Conservation (phyloP, 495 filamentous ascomycete genomes). For the Xylaria intraflava region DNA sequence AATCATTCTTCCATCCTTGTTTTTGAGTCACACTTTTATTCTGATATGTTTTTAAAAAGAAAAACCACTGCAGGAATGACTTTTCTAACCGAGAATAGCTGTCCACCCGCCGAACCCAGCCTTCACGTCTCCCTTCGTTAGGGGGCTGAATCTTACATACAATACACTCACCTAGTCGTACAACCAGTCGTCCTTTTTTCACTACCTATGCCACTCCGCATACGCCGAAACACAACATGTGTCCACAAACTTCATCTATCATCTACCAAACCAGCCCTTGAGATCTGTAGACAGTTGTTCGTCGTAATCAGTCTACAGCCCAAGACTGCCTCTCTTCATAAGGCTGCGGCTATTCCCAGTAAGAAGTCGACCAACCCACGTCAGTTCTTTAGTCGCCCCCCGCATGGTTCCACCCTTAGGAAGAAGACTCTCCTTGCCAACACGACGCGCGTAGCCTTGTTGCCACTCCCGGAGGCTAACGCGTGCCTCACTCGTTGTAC, state of each 20-base stretch:
- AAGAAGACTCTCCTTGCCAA: slow-evolving; percentile 18
- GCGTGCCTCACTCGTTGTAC: slow-evolving; percentile 43
- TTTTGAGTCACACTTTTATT: too few species aligned
- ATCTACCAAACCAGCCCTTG: background rate
- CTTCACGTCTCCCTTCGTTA: too few species aligned
- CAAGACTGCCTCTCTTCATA: slow-evolving; percentile 8
- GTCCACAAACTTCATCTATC: background rate
- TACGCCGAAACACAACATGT: background rate
- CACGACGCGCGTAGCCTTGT: slow-evolving; percentile 33
- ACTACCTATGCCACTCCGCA: too few species aligned
- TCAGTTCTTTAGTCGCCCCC: slow-evolving; percentile 11
- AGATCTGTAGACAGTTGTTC: too few species aligned
- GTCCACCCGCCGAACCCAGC: too few species aligned
- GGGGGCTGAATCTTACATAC: too few species aligned
- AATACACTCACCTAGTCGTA: too few species aligned
- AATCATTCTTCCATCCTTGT: background rate
- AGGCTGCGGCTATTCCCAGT: slow-evolving; percentile 9
- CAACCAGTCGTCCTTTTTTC: too few species aligned
- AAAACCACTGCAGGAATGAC: too few species aligned
- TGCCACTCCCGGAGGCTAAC: slow-evolving; percentile 43
- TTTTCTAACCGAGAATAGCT: too few species aligned
- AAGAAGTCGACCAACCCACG: slow-evolving; percentile 17
- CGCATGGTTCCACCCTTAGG: slow-evolving; percentile 30
- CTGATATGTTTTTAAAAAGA: background rate
- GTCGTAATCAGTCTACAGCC: background rate